Evolutionary conservation across 1,139 yeast species (phyloP), one percentile per base, ranked within the genome.

Genomic region (Magnusiomyces suaveolens): DNA sequence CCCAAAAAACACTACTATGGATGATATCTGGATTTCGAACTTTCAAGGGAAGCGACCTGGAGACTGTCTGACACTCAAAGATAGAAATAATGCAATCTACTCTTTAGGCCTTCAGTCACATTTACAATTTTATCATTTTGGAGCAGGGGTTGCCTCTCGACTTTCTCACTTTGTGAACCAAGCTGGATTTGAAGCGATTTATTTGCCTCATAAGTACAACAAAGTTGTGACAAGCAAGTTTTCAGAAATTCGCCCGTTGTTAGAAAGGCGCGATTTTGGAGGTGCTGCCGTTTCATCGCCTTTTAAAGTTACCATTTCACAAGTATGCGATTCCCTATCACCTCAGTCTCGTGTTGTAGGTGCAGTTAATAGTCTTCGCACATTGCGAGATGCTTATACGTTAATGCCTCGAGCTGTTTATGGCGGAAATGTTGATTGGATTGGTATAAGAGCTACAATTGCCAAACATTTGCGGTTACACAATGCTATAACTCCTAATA

Each of bases 351-450:
- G 75, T 58, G 63, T 68, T 20, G 84, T 88, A 60, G 96, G 96
- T 52, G 95, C 96, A 18, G 87, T 87, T 54, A 88, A 88, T 69
- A 87, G 96, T 0, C 78, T 88, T 51, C 74, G 77, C 47, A 85
- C 85, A 46, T 47, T 68, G 24, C 66, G 74, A 41, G 79, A 75
- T 2, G 63, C 76, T 43, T 81, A 80, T 18, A 73, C 76, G 56
- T 43, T 56, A 41, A 53, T 47, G 36, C 53, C 56, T n/a, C 46
- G 50, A 6, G 52, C 58, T 14, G 77, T 81, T 55, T 71, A 71
- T 55, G 96, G 95, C 60, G 94, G 87, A 63, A 88, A 88, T 69
- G 88, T 96, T 48, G 96, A 88, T 66, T 87, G 95, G 94, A 72
- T 80, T 55, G 96, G 96, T 33, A 82, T 88, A 59, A 74, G 74